Percentiles rank a stretch among this genome's conserved stretches.
These are phyloP conservation scores for Colletotrichum melonis DNA, from an alignment of 2,329 filamentous ascomycete species.

Conservation along the genomic window DNA sequence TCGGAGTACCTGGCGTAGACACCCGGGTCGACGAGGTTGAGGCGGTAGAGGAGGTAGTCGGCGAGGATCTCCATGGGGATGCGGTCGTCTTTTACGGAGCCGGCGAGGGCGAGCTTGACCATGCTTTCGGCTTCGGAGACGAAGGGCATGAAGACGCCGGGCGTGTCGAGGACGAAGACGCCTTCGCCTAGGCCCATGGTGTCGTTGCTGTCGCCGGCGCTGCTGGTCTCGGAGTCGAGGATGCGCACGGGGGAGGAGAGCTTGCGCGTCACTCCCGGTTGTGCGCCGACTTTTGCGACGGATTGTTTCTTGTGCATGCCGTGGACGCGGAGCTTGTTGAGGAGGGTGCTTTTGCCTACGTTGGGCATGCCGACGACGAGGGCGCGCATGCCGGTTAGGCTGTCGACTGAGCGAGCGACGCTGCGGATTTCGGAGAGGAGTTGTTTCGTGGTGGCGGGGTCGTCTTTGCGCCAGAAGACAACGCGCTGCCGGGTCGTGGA, in stretches of 20 bases:
- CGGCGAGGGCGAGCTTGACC: constrained; percentile 93
- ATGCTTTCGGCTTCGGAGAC: constrained; percentile 87
- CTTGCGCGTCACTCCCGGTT: constrained; percentile 91
- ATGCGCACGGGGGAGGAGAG: constrained; percentile 87
- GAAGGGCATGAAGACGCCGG: constrained; percentile 95
- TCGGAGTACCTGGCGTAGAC: constrained; percentile 71
- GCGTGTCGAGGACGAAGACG: constrained; percentile 91
- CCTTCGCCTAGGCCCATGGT: constrained; percentile 58
- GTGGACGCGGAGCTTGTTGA: constrained; percentile 82
- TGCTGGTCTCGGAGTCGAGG: constrained; percentile 45
- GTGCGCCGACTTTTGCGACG: constrained; percentile 83
- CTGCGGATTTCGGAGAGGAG: constrained; percentile 53
- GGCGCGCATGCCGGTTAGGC: constrained; percentile 83
- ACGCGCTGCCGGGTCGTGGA: constrained; percentile 37
- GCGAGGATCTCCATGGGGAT: constrained; percentile 82
- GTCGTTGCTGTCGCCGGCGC: constrained; percentile 1
- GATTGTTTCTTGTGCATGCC: constrained; percentile 71
- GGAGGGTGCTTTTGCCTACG: constrained; percentile 93
- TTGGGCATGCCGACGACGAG: constrained; percentile 98
- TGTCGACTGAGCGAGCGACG: constrained; percentile 51
- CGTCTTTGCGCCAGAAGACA: constrained; percentile 58
- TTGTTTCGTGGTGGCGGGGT: constrained; percentile 45
- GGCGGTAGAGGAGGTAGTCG: constrained; percentile 88
- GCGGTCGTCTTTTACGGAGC: constrained; percentile 90
- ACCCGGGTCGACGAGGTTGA: constrained; percentile 75